Conservation (phyloP, 1,284 basidiomycete genomes). For the Boletellus deceptivus region DNA sequence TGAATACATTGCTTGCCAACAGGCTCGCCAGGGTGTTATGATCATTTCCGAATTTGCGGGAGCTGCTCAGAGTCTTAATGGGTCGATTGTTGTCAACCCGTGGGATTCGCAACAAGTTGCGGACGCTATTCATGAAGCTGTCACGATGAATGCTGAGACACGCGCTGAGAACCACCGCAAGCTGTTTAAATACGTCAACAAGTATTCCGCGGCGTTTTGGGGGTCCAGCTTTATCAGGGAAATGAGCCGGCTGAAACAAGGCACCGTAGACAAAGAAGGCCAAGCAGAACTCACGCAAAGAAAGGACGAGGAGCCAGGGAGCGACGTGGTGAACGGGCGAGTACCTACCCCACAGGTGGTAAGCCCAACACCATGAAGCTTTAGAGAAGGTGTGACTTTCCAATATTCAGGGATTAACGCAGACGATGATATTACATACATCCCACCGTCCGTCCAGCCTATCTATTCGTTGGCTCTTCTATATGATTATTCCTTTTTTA, state of each 20-base stretch:
- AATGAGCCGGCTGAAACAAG: slow-evolving; percentile 59
- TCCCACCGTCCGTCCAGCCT: slow-evolving; percentile 22
- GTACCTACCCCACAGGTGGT: slow-evolving; percentile 35
- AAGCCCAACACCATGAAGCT: slow-evolving; percentile 34
- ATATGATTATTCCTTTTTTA: slow-evolving; percentile 40
- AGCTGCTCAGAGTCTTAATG: slow-evolving; percentile 94
- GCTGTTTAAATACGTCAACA: slow-evolving; percentile 92
- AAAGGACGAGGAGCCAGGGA: slow-evolving; percentile 29
- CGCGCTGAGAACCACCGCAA: slow-evolving; percentile 92
- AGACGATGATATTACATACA: slow-evolving; percentile 24
- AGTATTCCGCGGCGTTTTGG: slow-evolving; percentile 93
- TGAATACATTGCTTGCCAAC: slow-evolving; percentile 97
- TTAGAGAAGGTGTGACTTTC: slow-evolving; percentile 32
- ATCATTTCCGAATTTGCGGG: slow-evolving; percentile 98
- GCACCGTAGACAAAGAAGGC: slow-evolving; percentile 41
- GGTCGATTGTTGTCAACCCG: slow-evolving; percentile 92
- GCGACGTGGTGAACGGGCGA: slow-evolving; percentile 30
- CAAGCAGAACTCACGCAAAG: slow-evolving; percentile 25
- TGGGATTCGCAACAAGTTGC: slow-evolving; percentile 97
- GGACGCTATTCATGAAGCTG: slow-evolving; percentile 91
- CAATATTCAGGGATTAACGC: slow-evolving; percentile 28
- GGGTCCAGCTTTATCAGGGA: slow-evolving; percentile 88
- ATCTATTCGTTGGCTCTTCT: slow-evolving; percentile 36
- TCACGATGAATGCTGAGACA: slow-evolving; percentile 82
- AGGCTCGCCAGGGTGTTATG: slow-evolving; percentile 91